phyloP scores from a whole-genome alignment of 371 early-diverging fungal species.

The Paraphysoderma sedebokerense region DNA sequence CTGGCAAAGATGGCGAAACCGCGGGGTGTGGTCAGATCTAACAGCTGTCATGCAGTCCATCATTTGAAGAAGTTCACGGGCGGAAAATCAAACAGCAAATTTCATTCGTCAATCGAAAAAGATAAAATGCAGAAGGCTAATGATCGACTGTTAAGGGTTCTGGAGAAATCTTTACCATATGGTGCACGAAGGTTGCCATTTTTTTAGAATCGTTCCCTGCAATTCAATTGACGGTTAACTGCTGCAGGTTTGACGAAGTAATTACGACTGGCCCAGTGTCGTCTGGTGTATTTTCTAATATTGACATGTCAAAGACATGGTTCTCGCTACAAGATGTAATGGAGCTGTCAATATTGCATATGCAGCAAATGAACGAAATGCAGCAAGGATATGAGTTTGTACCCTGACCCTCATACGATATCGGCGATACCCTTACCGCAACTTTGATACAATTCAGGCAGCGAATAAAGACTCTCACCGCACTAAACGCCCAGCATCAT shows the following conservation, averaged over 20 bases:
- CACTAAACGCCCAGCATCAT: too few relatives aligned
- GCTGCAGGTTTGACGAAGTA: too few relatives aligned
- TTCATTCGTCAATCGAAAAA: neutral
- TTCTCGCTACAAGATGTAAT: slow-evolving; percentile 1
- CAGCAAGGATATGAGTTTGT: slow-evolving; percentile 1
- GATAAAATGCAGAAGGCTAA: neutral
- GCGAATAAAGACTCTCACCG: too few relatives aligned
- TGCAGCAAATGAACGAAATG: neutral
- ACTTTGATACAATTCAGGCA: too few relatives aligned
- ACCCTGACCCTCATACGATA: too few relatives aligned
- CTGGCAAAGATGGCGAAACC: neutral
- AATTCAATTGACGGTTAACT: too few relatives aligned
- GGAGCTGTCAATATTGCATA: neutral
- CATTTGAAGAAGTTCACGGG: neutral
- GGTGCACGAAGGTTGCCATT: neutral
- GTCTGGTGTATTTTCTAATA: neutral
- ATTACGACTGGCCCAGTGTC: too few relatives aligned
- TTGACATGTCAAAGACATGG: slow-evolving; percentile 1
- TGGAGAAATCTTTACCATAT: neutral
- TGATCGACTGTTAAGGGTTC: neutral
- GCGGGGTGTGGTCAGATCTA: neutral
- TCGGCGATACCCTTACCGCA: too few relatives aligned
- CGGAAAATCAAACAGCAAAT: neutral
- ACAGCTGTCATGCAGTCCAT: neutral
- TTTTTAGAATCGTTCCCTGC: neutral